phyloP scores from a whole-genome alignment of 1,284 basidiomycete species.

The Apiotrichum mycotoxinovorans region DNA sequence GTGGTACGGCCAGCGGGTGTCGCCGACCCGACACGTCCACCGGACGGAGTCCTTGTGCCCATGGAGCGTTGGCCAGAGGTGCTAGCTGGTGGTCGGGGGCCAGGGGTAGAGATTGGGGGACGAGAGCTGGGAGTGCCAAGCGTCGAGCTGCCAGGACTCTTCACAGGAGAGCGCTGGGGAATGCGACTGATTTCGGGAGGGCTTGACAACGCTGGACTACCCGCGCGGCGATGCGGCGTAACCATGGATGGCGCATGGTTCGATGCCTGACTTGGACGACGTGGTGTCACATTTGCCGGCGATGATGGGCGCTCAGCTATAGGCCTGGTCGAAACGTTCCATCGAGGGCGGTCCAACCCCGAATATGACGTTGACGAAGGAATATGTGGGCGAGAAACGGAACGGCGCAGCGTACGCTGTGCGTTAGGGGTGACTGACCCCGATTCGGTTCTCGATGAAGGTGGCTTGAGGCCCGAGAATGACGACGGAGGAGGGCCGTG shows the following conservation, averaged over 20 bases:
- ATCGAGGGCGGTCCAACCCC: conserved; percentile 18
- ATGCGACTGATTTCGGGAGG: not conserved
- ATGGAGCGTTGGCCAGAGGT: not conserved
- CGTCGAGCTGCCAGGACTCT: not conserved
- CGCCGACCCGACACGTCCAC: not conserved
- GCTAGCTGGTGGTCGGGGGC: not conserved
- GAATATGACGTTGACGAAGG: not conserved
- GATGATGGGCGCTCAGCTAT: not conserved
- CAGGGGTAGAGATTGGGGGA: not conserved
- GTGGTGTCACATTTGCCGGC: not conserved
- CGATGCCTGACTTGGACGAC: not conserved
- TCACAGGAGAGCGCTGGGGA: not conserved
- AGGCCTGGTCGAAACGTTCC: conserved; percentile 26
- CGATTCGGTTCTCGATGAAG: not conserved
- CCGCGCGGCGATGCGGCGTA: not conserved
- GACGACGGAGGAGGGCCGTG: not conserved
- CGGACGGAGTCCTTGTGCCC: not conserved
- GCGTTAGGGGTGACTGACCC: conserved; percentile 13
- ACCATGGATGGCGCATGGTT: not conserved
- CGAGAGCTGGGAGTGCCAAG: not conserved
- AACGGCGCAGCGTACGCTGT: not conserved
- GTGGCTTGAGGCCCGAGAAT: not conserved
- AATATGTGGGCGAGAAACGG: conserved; percentile 3
- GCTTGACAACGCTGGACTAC: not conserved
- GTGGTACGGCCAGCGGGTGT: not conserved